These are phyloP conservation scores for Dalbergia cultrata DNA, from an alignment of 306 rosid species.

Conservation along the genomic window DNA sequence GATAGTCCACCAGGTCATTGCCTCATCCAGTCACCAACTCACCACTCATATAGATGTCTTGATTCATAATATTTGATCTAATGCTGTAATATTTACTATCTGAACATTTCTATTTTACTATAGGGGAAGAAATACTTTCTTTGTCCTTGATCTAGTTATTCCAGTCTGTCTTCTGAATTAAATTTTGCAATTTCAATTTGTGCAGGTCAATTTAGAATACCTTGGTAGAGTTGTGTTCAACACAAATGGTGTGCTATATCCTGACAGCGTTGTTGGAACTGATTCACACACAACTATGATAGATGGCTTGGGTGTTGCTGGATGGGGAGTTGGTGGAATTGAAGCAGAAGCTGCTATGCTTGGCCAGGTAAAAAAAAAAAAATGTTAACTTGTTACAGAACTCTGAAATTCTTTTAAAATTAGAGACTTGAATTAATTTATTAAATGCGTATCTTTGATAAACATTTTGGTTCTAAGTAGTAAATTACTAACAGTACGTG, in stretches of 20 bases:
- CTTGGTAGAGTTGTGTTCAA: conserved; percentile 95
- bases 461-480: not conserved
- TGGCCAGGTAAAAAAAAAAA: conserved; percentile 79
- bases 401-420: conserved; percentile 11
- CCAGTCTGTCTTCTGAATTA: conserved; percentile 30
- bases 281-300: conserved; percentile 99
- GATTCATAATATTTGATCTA: conserved; percentile 1
- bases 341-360: conserved; percentile 99
- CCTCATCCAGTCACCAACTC: conserved; percentile 6
- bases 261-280: conserved; percentile 97
- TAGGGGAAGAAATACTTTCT: not conserved
- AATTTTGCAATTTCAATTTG: conserved; percentile 42
- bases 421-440: conserved; percentile 16
- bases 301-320: conserved; percentile 98
- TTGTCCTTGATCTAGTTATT: conserved; percentile 21
- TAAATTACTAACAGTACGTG: not conserved
- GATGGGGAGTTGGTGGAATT: conserved; percentile 99
- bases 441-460: not conserved
- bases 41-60: conserved; percentile 12
- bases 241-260: conserved; percentile 84
- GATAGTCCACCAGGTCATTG: conserved; percentile 92
- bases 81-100: not conserved
- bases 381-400: conserved; percentile 32
- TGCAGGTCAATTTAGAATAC: conserved; percentile 94
- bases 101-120: not conserved